phyloP scores from a whole-genome alignment of 1,139 yeast genomes.

The Dujonia santamariae region DNA sequence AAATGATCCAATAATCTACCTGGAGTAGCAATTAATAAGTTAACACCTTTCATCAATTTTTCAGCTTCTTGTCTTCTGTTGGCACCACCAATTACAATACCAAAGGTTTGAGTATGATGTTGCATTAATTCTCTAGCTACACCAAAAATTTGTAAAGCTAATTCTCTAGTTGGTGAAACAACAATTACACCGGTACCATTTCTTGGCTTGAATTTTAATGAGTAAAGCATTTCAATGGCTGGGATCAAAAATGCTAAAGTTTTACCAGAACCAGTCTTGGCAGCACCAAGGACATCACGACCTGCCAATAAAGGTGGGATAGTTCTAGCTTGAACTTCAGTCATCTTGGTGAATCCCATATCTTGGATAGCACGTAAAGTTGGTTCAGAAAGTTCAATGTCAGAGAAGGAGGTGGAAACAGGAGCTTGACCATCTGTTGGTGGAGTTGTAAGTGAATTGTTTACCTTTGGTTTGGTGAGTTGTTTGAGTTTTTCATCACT shows the following conservation, averaged over 20 bases:
- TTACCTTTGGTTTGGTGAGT: constrained; percentile 26
- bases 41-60: constrained; percentile 89
- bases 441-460: constrained; percentile 8
- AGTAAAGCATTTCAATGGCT: constrained; percentile 86
- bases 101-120: constrained; percentile 89
- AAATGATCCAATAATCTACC: constrained; percentile 95
- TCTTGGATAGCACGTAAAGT: constrained; percentile 74
- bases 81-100: constrained; percentile 97
- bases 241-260: constrained; percentile 94
- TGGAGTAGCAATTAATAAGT: constrained; percentile 92
- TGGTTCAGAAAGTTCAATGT: constrained; percentile 67
- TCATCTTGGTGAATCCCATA: constrained; percentile 90
- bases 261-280: constrained; percentile 98
- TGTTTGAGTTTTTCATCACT: constrained; percentile 18
- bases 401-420: constrained; percentile 41
- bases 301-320: constrained; percentile 96
- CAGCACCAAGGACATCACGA: constrained; percentile 94
- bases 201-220: constrained; percentile 86
- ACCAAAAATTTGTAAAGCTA: constrained; percentile 95
- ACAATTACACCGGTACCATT: constrained; percentile 89
- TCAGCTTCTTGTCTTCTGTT: constrained; percentile 97
- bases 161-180: constrained; percentile 85
- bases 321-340: constrained; percentile 89
- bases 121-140: constrained; percentile 93
- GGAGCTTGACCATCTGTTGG: constrained; percentile 29